Percentiles rank a stretch among this genome's conserved stretches.
These are phyloP conservation scores for Persicaria maculosa DNA, from an alignment of 148 eudicot species.

Conservation along the genomic window DNA sequence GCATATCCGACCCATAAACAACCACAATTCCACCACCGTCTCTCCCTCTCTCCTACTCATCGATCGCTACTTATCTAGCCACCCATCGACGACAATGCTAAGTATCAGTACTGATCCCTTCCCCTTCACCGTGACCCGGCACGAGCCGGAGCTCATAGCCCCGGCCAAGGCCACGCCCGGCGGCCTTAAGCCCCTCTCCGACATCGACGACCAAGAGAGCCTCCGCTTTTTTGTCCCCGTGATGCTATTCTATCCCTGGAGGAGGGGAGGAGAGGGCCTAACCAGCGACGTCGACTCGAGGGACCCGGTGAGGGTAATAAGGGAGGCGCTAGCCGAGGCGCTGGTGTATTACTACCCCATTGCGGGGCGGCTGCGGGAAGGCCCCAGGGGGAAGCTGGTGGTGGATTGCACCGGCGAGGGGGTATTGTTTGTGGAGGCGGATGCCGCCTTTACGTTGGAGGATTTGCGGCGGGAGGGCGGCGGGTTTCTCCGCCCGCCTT, in stretches of 20 bases:
- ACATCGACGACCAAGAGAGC: slow-evolving; percentile 16
- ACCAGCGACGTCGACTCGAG: not conserved
- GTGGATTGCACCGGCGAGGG: slow-evolving; percentile 35
- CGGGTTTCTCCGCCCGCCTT: slow-evolving; percentile 20
- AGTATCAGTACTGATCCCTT: not conserved
- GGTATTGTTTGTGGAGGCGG: slow-evolving; percentile 31
- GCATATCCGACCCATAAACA: too few species aligned
- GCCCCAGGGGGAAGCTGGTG: slow-evolving; percentile 16
- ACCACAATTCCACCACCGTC: too few species aligned
- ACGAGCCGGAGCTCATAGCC: not conserved
- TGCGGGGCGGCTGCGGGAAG: slow-evolving; percentile 28
- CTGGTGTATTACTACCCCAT: slow-evolving; percentile 23
- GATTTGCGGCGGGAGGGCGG: slow-evolving; percentile 11
- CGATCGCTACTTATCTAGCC: too few species aligned
- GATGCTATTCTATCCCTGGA: not conserved
- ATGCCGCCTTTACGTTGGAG: slow-evolving; percentile 20
- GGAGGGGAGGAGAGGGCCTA: not conserved
- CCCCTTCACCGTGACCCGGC: not conserved
- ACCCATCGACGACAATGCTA: too few species aligned
- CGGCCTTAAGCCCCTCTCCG: slow-evolving; percentile 8
- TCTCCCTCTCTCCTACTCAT: too few species aligned
- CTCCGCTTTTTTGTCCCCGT: slow-evolving; percentile 12
- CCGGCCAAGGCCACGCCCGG: slow-evolving; percentile 7
- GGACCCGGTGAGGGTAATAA: slow-evolving; percentile 18
- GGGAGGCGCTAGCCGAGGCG: slow-evolving; percentile 16